Evolutionary conservation across 345 rosid species (phyloP), one percentile per base, ranked within the genome.

Genomic region (Syzygium jambos): DNA sequence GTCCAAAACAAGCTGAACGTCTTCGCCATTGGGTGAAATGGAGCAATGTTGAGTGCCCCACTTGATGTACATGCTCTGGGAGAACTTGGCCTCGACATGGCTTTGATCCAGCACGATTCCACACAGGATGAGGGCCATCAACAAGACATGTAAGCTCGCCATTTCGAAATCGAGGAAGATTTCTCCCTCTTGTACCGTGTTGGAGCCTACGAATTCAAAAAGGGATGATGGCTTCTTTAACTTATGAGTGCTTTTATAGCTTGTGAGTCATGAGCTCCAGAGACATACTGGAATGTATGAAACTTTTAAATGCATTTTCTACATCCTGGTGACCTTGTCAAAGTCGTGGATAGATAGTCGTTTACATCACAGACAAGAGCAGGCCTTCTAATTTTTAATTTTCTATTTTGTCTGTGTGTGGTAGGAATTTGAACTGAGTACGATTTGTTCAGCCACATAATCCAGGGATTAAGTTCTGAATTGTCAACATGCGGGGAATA

Each of bases 1-100:
- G 89, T 95, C 95, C 85, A 96, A 90, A 55, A 93, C 93, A 86
- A 96, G 95, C 77, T 91, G 93, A 86, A 92, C 93, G 84, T 92
- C 91, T 65, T 90, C 93, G 5, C 92, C 92, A 61, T 54, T 85
- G 87, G 85, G 89, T n/a, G n/a, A 25, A 53, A 94, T 78, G 15
- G 51, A 21, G 11, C 93, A 90, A 86, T 93, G 93, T 43, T 90
- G 25, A 52, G 86, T 89, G 65, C 98, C 98, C 98, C 94, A 94
- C 88, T 89, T 92, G 88, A 93, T 90, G 51, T 93, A 91, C 91
- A 94, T 89, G 93, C 95, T 92, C 85, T 93, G 93, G 29, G 89
- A 82, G 89, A 95, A 88, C 34, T 87, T 90, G 87, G 95, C 96
- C 52, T 89, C 82, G 51, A 93, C 95, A 38, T 87, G 85, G 78